Base-by-base conservation (phyloP, 2,329 filamentous ascomycete genomes). In the Pezicula rhizophila region DNA sequence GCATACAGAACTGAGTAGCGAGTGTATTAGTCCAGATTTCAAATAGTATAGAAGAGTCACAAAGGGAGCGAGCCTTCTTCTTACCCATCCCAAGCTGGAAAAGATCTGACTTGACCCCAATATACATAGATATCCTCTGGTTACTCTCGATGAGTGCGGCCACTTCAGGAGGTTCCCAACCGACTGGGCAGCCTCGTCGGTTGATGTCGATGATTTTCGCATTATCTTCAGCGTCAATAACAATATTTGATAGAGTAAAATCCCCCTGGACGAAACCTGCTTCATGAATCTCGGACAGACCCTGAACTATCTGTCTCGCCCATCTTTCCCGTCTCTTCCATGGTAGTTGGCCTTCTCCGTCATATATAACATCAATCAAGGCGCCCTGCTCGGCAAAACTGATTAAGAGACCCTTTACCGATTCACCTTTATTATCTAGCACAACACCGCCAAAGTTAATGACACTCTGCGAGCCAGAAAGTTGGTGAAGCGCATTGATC, bases 161-260 rank as follows among this genome's bases (percentile, higher is more conserved):
- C 48, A 95, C 86, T 68, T 99, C 93, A 4, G 93, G 93, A 2
- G 93, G 91, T 58, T 99, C 93, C 93, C 93, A 99, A 20, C 92
- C 92, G 4, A 97, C 88, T 0, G 93, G 93, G 61, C 93, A 99
- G n/a, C 93, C 93, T 59, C 93, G 79, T 48, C 93, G 80, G 70
- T 99, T 99, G 71, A 99, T 96, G 67, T 99, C 93, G 63, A 99
- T 99, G 57, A 99, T 97, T 61, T 95, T 92, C 8, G 92, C 93
- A 62, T 96, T 79, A 62, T 90, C 84, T 39, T 86, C 70, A 11
- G 78, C 76, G 65, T 97, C 89, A 60, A 99, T 86, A 52, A 99
- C 93, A 56, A 99, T 95, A 64, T 99, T 99, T 5, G 91, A 96
- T 25, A 99, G 75, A 0, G 93, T 99, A 57, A 99, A 96, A 64